Evolutionary conservation across 495 filamentous ascomycete genomes (phyloP), one percentile per base, ranked within the genome.

Genomic region (Terfezia claveryi): DNA sequence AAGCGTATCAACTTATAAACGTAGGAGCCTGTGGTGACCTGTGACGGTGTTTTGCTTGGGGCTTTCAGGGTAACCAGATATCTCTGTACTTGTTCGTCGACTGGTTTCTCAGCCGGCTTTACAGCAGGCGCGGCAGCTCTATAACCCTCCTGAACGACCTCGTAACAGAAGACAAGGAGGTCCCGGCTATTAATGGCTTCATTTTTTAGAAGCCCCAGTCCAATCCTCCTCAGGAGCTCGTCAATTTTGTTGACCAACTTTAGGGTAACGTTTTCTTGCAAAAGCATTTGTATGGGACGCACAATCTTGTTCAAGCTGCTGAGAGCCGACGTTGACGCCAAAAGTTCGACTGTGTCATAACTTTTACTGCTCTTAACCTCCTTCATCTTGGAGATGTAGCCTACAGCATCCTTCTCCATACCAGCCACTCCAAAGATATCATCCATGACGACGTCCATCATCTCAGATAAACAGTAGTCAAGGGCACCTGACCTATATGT

Each of bases 281-380:
- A 70, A 4, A 96, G 71, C 8, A 76, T 66, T 60, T 85, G 83
- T 49, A 95, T 69, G 7, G 91, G 91, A 50, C 71, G 71, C 55
- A 93, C 71, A 20, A 98, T 75, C 32, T 80, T 75, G 5, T 77
- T 76, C n/a, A 98, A 75, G 53, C 79, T 76, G 37, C 67, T 71
- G 37, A 94, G 70, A 10, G 85, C 86, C 8, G 86, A 78, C 50
- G 77, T 82, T 65, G 79, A 81, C 23, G 91, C 82, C 54, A 96
- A 73, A 54, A 96, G 72, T 62, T 96, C 91, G 84, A 96, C 94
- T 4, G 92, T 93, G 61, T 96, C 91, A 60, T 82, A 92, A 63
- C 87, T 94, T 70, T 94, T 96, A 72, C 83, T 95, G 63, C 83
- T 87, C 71, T 94, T 95, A 17, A 96, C 82, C 70, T 99, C 91